Conservation (phyloP, 352 stramenopile species). For the Discostella stelligera region DNA sequence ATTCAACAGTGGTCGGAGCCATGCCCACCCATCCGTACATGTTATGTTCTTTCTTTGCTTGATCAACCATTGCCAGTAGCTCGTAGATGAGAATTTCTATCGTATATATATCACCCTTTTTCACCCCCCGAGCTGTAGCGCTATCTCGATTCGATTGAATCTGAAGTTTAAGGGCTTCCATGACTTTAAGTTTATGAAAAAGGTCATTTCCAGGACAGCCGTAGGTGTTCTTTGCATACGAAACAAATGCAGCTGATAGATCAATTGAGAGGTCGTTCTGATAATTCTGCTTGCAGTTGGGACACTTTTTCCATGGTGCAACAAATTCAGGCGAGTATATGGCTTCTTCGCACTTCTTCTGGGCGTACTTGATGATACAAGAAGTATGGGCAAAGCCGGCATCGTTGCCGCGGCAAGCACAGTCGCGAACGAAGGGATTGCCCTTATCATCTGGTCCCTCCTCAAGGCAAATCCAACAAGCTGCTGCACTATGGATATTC, state of each 20-base stretch:
- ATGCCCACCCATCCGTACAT: background rate
- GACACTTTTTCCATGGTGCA: conserved; percentile 11
- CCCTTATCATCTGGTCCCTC: no score
- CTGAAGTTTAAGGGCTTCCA: background rate
- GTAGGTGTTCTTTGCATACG: conserved; percentile 8
- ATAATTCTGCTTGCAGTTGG: conserved; percentile 24
- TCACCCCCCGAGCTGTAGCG: background rate
- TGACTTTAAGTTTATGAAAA: background rate
- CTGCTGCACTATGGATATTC: no score
- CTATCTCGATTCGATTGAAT: background rate
- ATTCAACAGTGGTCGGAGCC: background rate
- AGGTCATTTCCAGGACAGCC: background rate
- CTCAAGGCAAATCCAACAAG: no score
- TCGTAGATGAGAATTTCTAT: background rate
- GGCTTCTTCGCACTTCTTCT: background rate
- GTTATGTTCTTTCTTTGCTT: background rate
- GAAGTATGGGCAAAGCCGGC: no score
- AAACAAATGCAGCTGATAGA: conserved; percentile 5
- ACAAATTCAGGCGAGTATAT: background rate
- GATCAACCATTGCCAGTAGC: background rate
- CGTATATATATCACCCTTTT: background rate
- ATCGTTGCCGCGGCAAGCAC: no score
- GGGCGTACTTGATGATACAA: no score
- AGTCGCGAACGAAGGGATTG: no score
- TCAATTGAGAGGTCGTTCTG: conserved; percentile 5